These are phyloP conservation scores for Nyssa sinensis DNA, from an alignment of 148 eudicot genomes.

Conservation along the genomic window DNA sequence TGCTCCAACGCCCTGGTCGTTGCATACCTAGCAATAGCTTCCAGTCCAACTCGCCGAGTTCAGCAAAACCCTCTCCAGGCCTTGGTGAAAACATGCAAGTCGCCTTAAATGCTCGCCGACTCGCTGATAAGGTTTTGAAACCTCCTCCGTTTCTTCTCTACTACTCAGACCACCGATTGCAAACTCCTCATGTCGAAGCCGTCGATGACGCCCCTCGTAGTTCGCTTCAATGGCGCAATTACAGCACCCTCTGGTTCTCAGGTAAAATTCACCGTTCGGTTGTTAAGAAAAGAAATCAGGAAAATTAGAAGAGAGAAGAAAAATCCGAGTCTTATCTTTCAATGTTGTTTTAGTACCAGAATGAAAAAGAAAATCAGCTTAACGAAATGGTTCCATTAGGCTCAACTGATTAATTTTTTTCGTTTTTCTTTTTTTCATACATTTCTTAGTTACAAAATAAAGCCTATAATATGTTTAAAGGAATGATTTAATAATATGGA, in stretches of 20 bases:
- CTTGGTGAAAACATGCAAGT: slow-evolving; percentile 29
- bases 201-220: neutral
- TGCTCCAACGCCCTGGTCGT: neutral
- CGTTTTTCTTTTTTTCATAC: neutral
- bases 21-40: neutral
- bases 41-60: neutral
- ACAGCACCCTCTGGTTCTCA: slow-evolving; percentile 18
- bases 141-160: slow-evolving; percentile 14
- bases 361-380: no score
- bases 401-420: neutral
- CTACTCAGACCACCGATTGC: slow-evolving; percentile 19
- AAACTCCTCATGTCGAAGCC: slow-evolving; percentile 3
- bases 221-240: slow-evolving; percentile 16
- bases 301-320: neutral
- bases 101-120: slow-evolving; percentile 36
- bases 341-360: neutral
- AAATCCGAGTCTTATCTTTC: neutral
- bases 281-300: neutral
- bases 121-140: slow-evolving; percentile 21
- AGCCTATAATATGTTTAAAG: neutral
- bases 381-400: neutral
- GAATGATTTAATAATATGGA: neutral
- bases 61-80: neutral
- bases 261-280: slow-evolving; percentile 15
- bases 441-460: slow-evolving; percentile 11